Base-by-base conservation (phyloP, 352 stramenopile genomes). In the Phytopythium helicoides region DNA sequence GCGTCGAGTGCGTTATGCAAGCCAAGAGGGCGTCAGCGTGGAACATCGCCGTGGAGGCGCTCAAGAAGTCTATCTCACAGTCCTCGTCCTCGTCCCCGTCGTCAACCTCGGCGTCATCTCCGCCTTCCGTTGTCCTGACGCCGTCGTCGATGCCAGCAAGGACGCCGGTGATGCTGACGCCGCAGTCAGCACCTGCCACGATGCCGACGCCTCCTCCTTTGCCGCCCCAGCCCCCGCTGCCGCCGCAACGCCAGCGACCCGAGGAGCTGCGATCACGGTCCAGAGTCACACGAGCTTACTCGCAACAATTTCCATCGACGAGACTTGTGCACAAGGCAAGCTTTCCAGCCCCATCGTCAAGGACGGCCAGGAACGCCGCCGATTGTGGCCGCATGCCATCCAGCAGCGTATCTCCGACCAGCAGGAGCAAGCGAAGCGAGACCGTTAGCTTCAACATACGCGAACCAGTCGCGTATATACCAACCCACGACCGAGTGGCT, bases 21-120 rank as follows among this genome's bases (percentile, higher is more conserved):
- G 70, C 71, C 21, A 86, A 82, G 46, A 56, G 78, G 22, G 25
- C 60, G 18, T 68, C 76, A 1, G 60, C 64, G 0, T 81, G 67
- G 68, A 61, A 77, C 16, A 75, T 88, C 35, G 68, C 73, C 3
- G 21, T 21, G 9, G 23, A 26, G 16, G 42, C 42, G 23, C 23
- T 49, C 23, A 19, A 14, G 1, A 31, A 33, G 40, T 33, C 40
- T 4, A n/a, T 25, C n/a, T 15, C 37, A 3, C 11, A 25, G 40
- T 31, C 40, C 21, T 15, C 9, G 11, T 47, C 40, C 19, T 26
- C 39, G 0, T 47, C 40, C 12, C 33, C 40, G 6, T 47, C 40
- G 2, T 11, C 8, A 8, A 31, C 39, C 8, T 46, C 39, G 21
- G 11, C 39, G 7, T 46, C 37, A 9, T 44, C 37, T 9, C 23